These are phyloP conservation scores for Melaleuca quinquenervia DNA, from an alignment of 345 rosid species.

Conservation along the genomic window DNA sequence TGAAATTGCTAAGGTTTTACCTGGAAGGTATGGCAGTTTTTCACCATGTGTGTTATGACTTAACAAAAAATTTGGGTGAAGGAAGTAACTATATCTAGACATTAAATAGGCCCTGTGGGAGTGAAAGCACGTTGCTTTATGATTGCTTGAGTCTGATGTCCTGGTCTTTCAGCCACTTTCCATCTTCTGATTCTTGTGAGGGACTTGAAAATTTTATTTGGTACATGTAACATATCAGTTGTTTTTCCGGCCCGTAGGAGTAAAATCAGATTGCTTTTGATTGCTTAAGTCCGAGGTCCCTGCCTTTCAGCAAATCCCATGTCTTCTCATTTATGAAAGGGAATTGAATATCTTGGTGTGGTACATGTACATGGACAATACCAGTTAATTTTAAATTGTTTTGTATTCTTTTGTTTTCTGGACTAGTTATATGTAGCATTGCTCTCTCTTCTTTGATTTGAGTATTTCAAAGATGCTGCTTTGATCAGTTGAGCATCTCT, in stretches of 20 bases:
- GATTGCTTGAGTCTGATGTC: not conserved
- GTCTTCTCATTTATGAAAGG: not conserved
- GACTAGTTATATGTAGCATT: not conserved
- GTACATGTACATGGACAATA: not conserved
- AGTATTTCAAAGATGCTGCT: not conserved
- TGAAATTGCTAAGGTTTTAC: constrained; percentile 88
- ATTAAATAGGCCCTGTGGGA: not conserved
- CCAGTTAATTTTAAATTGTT: not conserved
- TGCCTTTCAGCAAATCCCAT: not conserved
- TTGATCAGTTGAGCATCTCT: not conserved
- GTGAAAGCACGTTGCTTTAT: not conserved
- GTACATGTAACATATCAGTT: not conserved
- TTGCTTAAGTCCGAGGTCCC: not conserved
- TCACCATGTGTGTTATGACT: not conserved
- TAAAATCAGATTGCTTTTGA: not conserved
- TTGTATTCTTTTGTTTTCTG: not conserved
- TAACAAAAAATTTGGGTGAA: not conserved
- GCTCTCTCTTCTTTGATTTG: not conserved
- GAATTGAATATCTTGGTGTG: not conserved
- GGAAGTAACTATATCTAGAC: not conserved
- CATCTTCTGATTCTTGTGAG: not conserved
- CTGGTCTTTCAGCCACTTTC: not conserved
- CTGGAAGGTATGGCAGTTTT: constrained; percentile 65
- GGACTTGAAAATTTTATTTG: not conserved
- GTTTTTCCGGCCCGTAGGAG: not conserved